Conservation (phyloP, 2,329 filamentous ascomycete genomes). For the Neurospora sp. region DNA sequence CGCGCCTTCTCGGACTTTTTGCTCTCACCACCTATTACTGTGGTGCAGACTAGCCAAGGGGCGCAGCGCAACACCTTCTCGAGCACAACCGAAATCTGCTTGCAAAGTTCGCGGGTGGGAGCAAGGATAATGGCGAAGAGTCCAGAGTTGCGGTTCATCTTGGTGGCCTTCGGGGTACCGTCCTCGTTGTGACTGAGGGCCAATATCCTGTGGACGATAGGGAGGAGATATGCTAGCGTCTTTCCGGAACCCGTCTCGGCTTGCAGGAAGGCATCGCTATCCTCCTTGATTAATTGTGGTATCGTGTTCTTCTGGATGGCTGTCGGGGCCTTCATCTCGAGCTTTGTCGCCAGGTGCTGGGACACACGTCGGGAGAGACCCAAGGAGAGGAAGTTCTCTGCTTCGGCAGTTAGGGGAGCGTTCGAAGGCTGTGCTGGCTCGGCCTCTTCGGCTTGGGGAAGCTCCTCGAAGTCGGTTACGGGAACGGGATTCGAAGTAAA, state of each 20-base stretch:
- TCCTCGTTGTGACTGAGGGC: constrained; percentile 53
- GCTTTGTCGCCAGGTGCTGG: constrained; percentile 71
- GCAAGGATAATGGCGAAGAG: constrained; percentile 91
- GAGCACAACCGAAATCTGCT: constrained; percentile 82
- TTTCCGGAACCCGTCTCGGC: constrained; percentile 97
- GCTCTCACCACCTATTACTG: constrained; percentile 60
- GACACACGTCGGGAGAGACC: constrained; percentile 75
- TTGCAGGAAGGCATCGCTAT: constrained; percentile 89
- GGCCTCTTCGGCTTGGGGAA: constrained; percentile 29
- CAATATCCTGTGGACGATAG: constrained; percentile 82
- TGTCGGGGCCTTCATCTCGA: constrained; percentile 82
- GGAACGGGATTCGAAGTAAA: constrained; percentile 82
- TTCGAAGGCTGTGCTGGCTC: constrained; percentile 70
- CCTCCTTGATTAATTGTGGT: constrained; percentile 65
- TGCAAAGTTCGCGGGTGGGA: constrained; percentile 86
- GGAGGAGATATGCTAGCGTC: constrained; percentile 88
- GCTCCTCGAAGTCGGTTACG: constrained; percentile 48
- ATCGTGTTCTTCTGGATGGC: constrained; percentile 90
- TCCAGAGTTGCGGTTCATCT: constrained; percentile 74
- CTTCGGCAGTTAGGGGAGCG: constrained; percentile 74
- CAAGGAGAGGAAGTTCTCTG: constrained; percentile 76
- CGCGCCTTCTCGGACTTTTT: constrained; percentile 84
- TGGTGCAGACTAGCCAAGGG: constrained; percentile 88
- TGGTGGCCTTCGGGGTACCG: constrained; percentile 30
- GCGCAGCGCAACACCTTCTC: constrained; percentile 80